Percentiles rank a stretch among this genome's conserved stretches.
phyloP scores from a whole-genome alignment of 2,329 filamentous ascomycete species.

The Fusarium sororula region DNA sequence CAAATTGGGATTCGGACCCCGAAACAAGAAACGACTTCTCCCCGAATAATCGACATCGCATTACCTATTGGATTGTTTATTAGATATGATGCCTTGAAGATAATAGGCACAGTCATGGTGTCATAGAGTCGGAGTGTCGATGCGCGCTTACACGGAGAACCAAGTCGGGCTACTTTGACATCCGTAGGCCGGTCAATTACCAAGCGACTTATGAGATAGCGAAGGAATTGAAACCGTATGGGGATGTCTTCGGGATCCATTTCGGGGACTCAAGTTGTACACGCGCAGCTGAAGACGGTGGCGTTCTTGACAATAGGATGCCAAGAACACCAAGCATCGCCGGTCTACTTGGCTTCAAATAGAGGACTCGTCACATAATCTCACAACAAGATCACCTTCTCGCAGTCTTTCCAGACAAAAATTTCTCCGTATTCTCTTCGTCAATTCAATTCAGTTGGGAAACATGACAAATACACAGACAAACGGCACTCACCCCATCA shows the following conservation, averaged over 20 bases:
- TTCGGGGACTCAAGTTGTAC: slow-evolving; percentile 8
- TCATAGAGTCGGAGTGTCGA: too few species aligned
- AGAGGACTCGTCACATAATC: not conserved
- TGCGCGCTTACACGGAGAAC: not conserved
- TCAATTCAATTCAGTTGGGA: not conserved
- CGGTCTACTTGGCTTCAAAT: slow-evolving; percentile 5
- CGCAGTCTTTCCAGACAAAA: fast-evolving
- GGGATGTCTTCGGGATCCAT: slow-evolving; percentile 7
- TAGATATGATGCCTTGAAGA: not conserved
- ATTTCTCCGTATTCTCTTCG: fast-evolving
- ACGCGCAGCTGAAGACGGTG: not conserved
- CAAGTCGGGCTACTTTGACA: not conserved
- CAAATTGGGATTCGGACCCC: not conserved
- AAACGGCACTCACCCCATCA: not conserved
- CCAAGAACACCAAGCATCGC: not conserved
- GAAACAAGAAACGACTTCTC: not conserved
- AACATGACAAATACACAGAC: not conserved
- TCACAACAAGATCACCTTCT: not conserved
- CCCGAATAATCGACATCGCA: too few species aligned
- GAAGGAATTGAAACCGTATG: not conserved
- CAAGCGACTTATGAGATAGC: fast-evolving
- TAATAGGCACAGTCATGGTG: not conserved
- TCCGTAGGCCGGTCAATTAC: too few species aligned
- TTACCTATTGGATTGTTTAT: fast-evolving
- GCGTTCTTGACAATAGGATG: not conserved